These are phyloP conservation scores for Hordeum vulgare DNA, from an alignment of 176 grass and related monocot genomes.

Conservation along the genomic window DNA sequence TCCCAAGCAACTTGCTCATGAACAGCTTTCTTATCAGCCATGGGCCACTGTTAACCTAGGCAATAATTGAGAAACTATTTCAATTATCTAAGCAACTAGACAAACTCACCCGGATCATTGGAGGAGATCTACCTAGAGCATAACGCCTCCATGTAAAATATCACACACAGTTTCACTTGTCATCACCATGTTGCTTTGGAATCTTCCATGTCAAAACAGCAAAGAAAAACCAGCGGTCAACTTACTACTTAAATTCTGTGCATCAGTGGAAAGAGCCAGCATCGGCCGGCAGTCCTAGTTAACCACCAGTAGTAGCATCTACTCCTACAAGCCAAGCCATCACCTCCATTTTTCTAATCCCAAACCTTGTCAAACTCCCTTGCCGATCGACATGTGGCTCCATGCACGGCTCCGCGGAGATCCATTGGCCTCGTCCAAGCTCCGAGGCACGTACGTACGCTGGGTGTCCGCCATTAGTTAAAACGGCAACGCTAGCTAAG, in stretches of 20 bases:
- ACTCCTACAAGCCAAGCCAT: not conserved
- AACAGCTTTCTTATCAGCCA: not conserved
- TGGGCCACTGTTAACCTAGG: not conserved
- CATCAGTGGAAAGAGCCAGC: slow-evolving; percentile 32
- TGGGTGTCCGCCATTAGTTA: slow-evolving; percentile 17
- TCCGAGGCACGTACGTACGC: not conserved
- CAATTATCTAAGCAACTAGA: not conserved
- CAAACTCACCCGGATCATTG: not conserved
- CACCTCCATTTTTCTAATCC: not conserved
- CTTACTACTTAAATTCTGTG: slow-evolving; percentile 12
- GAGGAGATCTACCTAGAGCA: slow-evolving; percentile 20
- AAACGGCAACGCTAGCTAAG: slow-evolving; percentile 9
- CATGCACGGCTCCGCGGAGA: slow-evolving; percentile 18
- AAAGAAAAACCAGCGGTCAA: slow-evolving; percentile 7
- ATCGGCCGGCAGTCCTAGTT: slow-evolving; percentile 39
- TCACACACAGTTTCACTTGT: not conserved
- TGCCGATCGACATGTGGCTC: slow-evolving; percentile 33
- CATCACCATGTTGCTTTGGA: slow-evolving; percentile 26
- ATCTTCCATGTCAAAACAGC: slow-evolving; percentile 15
- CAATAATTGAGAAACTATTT: not conserved
- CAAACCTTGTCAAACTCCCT: not conserved
- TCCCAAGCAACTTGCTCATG: slow-evolving; percentile 15
- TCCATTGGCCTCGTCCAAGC: not conserved
- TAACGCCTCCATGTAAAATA: slow-evolving; percentile 8
- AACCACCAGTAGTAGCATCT: not conserved